A percentile compares a stretch with the other conserved stretches of the same genome.
Evolutionary conservation across 2,329 filamentous ascomycete species (phyloP).

Genomic region (Colletotrichum sp.): DNA sequence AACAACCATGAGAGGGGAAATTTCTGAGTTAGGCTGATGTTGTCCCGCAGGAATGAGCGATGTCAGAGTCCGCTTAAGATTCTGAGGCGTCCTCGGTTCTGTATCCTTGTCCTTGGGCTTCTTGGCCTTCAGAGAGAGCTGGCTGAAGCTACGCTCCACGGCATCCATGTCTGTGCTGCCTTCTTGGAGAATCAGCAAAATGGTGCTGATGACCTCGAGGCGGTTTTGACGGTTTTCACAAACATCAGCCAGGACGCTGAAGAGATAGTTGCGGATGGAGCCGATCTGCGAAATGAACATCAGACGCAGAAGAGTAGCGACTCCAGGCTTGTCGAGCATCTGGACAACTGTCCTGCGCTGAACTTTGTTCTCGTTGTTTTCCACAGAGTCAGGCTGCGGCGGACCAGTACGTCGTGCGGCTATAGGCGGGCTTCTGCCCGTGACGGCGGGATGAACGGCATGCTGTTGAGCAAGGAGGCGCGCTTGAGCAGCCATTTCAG

Average conservation of each 20-base stretch:
- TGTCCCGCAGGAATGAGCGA: slow-evolving; percentile 51
- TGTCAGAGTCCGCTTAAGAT: slow-evolving; percentile 76
- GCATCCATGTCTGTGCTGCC: slow-evolving; percentile 92
- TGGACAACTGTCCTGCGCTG: slow-evolving; percentile 86
- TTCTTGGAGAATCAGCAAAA: slow-evolving; percentile 93
- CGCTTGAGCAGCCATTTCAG: slow-evolving; percentile 85
- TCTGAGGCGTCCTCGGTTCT: slow-evolving; percentile 78
- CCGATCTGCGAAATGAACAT: slow-evolving; percentile 97
- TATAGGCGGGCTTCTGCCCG: slow-evolving; percentile 33
- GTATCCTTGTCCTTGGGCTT: slow-evolving; percentile 69
- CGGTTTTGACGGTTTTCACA: slow-evolving; percentile 97
- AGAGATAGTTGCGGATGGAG: slow-evolving; percentile 82
- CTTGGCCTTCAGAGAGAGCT: slow-evolving; percentile 89
- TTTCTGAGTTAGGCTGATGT: slow-evolving; percentile 74
- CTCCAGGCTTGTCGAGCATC: slow-evolving; percentile 94
- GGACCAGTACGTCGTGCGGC: slow-evolving; percentile 20
- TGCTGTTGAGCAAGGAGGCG: slow-evolving; percentile 47
- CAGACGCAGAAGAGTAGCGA: slow-evolving; percentile 94
- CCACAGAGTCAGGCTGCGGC: slow-evolving; percentile 34
- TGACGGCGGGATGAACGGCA: slow-evolving; percentile 32
- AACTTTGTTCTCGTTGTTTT: slow-evolving; percentile 62
- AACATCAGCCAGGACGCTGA: slow-evolving; percentile 86
- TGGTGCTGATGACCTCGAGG: slow-evolving; percentile 88
- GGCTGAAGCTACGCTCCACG: slow-evolving; percentile 93
- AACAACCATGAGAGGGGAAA: slow-evolving; percentile 92